Percentiles rank a stretch among this genome's conserved stretches.
Evolutionary conservation across 2,329 filamentous ascomycete genomes (phyloP).

Genomic region (Pseudogymnoascus sp.): DNA sequence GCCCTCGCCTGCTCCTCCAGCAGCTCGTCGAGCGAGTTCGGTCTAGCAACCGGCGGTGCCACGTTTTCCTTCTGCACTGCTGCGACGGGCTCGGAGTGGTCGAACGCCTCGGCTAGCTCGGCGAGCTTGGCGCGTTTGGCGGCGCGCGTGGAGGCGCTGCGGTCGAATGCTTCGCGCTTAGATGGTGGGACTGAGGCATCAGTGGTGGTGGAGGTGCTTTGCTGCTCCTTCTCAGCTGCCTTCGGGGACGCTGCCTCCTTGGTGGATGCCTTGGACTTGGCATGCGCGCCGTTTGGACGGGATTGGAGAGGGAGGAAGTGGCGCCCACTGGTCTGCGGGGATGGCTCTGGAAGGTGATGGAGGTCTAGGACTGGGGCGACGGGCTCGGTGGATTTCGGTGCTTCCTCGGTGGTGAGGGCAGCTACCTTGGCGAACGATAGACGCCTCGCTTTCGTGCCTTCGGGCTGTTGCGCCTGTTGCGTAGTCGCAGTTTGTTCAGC

Average conservation of each 20-base stretch:
- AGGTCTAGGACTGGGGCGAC: background rate
- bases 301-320: background rate
- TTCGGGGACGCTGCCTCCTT: background rate
- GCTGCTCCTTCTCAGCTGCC: background rate
- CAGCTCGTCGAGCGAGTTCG: background rate
- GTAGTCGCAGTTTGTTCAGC: background rate
- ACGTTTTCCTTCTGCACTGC: background rate
- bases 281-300: background rate
- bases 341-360: background rate
- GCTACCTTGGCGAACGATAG: background rate
- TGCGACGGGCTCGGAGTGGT: background rate
- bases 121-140: background rate
- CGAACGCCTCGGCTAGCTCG: background rate
- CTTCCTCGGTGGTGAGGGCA: background rate
- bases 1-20: slow-evolving; percentile 1
- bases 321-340: slow-evolving; percentile 12
- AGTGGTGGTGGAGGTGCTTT: background rate
- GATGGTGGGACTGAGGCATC: background rate
- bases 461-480: background rate
- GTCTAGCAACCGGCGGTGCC: background rate
- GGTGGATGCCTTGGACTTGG: background rate
- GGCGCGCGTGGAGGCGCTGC: background rate
- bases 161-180: background rate
- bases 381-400: slow-evolving; percentile 2
- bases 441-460: background rate